Conservation (phyloP, 805 yeast genomes). For the Monosporozyma unispora region DNA sequence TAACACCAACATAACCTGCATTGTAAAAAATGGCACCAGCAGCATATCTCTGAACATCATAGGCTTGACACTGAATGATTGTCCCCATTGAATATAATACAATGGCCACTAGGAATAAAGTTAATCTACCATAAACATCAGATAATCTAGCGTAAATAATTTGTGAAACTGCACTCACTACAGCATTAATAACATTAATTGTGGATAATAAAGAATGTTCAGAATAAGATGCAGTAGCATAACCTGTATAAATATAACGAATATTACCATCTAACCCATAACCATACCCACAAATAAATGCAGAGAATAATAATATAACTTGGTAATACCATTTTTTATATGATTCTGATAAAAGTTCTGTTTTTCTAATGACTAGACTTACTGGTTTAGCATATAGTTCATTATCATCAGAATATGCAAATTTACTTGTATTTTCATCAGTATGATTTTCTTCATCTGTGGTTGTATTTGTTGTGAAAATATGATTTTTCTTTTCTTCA, state of each 20-base stretch:
- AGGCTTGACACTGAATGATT: slow-evolving; percentile 46
- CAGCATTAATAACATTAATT: slow-evolving; percentile 42
- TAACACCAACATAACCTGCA: slow-evolving; percentile 55
- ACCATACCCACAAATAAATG: slow-evolving; percentile 44
- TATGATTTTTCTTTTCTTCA: neutral
- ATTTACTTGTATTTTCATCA: neutral
- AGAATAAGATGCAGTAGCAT: slow-evolving; percentile 42
- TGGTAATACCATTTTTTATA: slow-evolving; percentile 32
- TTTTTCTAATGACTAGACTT: slow-evolving; percentile 40
- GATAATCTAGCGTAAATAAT: slow-evolving; percentile 48
- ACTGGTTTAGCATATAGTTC: slow-evolving; percentile 9
- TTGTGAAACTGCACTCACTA: slow-evolving; percentile 50
- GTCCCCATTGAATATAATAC: slow-evolving; percentile 48
- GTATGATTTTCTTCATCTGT: neutral
- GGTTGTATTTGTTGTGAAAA: neutral
- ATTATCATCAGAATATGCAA: neutral
- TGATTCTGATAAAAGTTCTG: slow-evolving; percentile 42
- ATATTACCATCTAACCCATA: slow-evolving; percentile 47
- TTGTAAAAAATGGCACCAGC: slow-evolving; percentile 45
- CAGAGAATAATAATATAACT: slow-evolving; percentile 33
- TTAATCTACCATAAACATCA: slow-evolving; percentile 48
- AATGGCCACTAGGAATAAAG: slow-evolving; percentile 38
- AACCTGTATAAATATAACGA: slow-evolving; percentile 39
- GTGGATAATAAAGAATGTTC: slow-evolving; percentile 45
- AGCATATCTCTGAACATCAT: slow-evolving; percentile 42